Percentiles rank a stretch among this genome's conserved stretches.
These are phyloP conservation scores for Trifolium subterraneum DNA, from an alignment of 306 rosid genomes.

Conservation along the genomic window DNA sequence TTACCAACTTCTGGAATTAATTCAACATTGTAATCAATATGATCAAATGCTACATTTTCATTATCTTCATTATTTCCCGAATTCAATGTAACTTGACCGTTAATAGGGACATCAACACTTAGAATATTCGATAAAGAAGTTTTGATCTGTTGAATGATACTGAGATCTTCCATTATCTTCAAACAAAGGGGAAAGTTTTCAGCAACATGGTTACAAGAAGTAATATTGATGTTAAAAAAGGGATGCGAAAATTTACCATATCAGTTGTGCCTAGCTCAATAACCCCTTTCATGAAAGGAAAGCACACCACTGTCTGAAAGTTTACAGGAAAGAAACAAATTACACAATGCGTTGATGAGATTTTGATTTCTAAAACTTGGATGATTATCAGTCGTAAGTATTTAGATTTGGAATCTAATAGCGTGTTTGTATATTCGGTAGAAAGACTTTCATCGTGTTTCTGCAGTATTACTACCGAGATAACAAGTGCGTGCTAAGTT, in stretches of 20 bases:
- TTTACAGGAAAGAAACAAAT: slow-evolving; percentile 38
- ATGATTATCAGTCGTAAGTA: background rate
- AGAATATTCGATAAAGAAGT: slow-evolving; percentile 62
- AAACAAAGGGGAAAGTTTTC: slow-evolving; percentile 29
- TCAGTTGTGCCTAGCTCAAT: slow-evolving; percentile 74
- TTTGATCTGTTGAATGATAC: slow-evolving; percentile 61
- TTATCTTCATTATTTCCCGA: slow-evolving; percentile 41
- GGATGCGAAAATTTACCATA: too few relatives aligned
- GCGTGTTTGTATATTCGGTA: background rate
- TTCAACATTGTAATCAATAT: slow-evolving; percentile 49
- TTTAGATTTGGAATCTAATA: background rate
- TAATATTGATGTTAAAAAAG: background rate
- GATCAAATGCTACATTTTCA: slow-evolving; percentile 46
- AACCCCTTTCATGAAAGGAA: slow-evolving; percentile 82
- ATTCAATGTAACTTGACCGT: slow-evolving; percentile 40
- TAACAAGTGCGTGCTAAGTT: background rate
- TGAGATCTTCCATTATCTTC: slow-evolving; percentile 73
- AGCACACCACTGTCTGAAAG: slow-evolving; percentile 81
- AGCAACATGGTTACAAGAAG: slow-evolving; percentile 23
- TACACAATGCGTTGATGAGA: slow-evolving; percentile 30
- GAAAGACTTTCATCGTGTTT: too few relatives aligned
- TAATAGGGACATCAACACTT: slow-evolving; percentile 41
- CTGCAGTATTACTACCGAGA: background rate
- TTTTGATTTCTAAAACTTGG: slow-evolving; percentile 32
- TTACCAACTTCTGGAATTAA: slow-evolving; percentile 46